Conservation (phyloP, 2,329 filamentous ascomycete genomes). For the Coniochaeta sp. region DNA sequence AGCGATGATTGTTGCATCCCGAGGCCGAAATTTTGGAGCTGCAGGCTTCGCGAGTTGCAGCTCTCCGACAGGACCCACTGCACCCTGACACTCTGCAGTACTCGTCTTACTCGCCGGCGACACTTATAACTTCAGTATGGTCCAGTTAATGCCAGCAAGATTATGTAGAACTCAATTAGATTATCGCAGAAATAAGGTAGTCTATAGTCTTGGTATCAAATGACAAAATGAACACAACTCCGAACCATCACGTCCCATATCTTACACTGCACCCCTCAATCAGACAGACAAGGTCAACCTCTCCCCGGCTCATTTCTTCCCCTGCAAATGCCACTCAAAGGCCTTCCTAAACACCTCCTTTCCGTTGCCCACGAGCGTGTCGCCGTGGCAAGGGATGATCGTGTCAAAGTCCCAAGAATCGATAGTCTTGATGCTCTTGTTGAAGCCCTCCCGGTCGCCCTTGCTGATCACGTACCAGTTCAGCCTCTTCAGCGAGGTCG, state of each 20-base stretch:
- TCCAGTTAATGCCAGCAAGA: background rate
- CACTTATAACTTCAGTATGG: too few species aligned
- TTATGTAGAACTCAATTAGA: background rate
- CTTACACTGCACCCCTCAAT: background rate
- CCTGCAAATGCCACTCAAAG: slow-evolving; percentile 71
- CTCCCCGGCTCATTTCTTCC: slow-evolving; percentile 4
- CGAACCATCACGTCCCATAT: background rate
- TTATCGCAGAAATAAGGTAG: background rate
- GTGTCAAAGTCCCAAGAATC: slow-evolving; percentile 76
- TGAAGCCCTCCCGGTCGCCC: slow-evolving; percentile 60
- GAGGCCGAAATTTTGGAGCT: background rate
- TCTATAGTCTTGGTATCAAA: background rate
- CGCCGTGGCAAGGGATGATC: slow-evolving; percentile 88
- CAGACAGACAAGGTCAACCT: background rate
- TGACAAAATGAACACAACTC: background rate
- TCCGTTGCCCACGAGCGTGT: slow-evolving; percentile 66
- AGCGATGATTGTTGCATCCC: background rate
- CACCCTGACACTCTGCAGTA: too few species aligned
- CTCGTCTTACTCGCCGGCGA: too few species aligned
- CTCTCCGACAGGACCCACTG: too few species aligned
- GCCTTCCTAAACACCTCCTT: slow-evolving; percentile 70
- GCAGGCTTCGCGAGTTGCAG: too few species aligned
- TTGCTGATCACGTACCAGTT: slow-evolving; percentile 65
- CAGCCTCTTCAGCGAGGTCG: slow-evolving; percentile 72
- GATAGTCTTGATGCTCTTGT: slow-evolving; percentile 61